A percentile compares a stretch with the other conserved stretches of the same genome.
Evolutionary conservation across 2,329 filamentous ascomycete genomes (phyloP).

Genomic region (Claviceps pusilla): DNA sequence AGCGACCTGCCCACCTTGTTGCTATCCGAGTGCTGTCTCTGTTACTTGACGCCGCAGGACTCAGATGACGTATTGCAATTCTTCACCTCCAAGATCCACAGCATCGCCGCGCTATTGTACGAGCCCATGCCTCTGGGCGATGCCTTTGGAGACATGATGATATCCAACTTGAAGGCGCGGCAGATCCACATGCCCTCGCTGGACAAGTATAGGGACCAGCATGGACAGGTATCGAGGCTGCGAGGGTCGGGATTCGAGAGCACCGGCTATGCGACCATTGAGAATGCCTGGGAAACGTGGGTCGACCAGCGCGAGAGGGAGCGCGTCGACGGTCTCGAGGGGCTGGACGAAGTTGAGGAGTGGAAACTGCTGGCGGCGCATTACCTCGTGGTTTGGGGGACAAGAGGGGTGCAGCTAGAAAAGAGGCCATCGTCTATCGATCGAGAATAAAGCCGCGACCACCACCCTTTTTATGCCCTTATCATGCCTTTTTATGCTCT

Average conservation of each 20-base stretch:
- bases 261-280: slow-evolving; percentile 29
- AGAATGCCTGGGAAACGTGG: slow-evolving; percentile 63
- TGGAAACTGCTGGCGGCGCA: slow-evolving; percentile 76
- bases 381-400: slow-evolving; percentile 84
- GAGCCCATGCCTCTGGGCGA: slow-evolving; percentile 77
- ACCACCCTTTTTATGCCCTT: not conserved
- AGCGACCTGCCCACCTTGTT: slow-evolving; percentile 60
- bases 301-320: slow-evolving; percentile 56
- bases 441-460: not conserved
- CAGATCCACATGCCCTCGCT: slow-evolving; percentile 77
- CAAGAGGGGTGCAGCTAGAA: slow-evolving; percentile 30
- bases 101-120: slow-evolving; percentile 57
- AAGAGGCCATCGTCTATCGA: not conserved
- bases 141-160: slow-evolving; percentile 83
- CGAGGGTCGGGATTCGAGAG: slow-evolving; percentile 46
- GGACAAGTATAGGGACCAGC: slow-evolving; percentile 51
- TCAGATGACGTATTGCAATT: slow-evolving; percentile 50
- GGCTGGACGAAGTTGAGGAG: slow-evolving; percentile 90
- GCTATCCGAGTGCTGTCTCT: slow-evolving; percentile 88
- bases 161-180: slow-evolving; percentile 68
- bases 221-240: slow-evolving; percentile 54
- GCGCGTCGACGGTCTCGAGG: slow-evolving; percentile 64
- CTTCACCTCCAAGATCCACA: slow-evolving; percentile 39
- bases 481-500: not conserved
- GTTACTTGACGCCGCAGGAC: slow-evolving; percentile 59